Evolutionary conservation across 805 yeast species (phyloP).

Genomic region (Kuraishia ogatae): DNA sequence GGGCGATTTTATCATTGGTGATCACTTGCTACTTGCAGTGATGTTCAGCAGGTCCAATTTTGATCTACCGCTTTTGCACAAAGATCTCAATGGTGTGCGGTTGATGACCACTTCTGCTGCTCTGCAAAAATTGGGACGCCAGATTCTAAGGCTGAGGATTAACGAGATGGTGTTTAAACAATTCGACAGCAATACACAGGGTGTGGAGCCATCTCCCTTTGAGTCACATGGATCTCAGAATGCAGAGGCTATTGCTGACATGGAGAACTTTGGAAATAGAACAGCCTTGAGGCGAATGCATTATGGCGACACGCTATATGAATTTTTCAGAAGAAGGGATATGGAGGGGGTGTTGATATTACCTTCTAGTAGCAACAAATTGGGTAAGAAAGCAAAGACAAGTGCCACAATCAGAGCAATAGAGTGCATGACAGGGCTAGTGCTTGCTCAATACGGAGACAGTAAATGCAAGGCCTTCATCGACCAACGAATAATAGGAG

Average conservation of each 20-base stretch:
- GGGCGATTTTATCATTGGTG: not conserved
- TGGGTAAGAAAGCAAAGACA: not conserved
- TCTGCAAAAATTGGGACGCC: not conserved
- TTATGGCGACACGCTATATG: not conserved
- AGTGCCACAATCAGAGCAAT: conserved; percentile 5
- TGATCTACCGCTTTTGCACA: not conserved
- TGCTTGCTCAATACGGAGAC: conserved; percentile 15
- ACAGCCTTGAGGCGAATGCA: not conserved
- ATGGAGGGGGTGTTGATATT: not conserved
- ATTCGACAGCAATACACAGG: not conserved
- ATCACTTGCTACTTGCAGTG: not conserved
- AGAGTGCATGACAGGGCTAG: conserved; percentile 16
- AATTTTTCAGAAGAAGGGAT: not conserved
- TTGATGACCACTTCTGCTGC: not conserved
- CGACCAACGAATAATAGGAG: conserved; percentile 16
- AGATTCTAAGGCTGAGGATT: not conserved
- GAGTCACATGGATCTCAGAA: not conserved
- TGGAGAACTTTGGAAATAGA: conserved; percentile 1
- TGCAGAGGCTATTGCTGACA: not conserved
- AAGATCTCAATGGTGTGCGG: not conserved
- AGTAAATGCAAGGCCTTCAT: conserved; percentile 12
- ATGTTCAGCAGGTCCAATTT: not conserved
- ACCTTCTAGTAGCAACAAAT: not conserved
- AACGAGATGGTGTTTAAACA: not conserved
- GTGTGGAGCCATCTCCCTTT: not conserved